Percentiles rank a stretch among this genome's conserved stretches.
Evolutionary conservation across 2,329 filamentous ascomycete species (phyloP).

Genomic region (Aureobasidium subglaciale): DNA sequence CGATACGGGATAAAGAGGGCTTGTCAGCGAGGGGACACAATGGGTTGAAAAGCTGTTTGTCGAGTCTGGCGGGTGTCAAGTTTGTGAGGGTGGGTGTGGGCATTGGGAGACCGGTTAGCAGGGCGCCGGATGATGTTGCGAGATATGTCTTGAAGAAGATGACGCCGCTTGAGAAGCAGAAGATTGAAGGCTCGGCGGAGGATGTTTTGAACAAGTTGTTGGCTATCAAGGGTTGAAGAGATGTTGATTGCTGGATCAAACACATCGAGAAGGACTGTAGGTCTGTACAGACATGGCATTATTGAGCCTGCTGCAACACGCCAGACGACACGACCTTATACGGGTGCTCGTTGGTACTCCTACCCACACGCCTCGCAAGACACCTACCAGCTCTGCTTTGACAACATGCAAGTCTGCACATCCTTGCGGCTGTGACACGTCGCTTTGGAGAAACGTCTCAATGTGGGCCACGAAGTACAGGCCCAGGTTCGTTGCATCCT

Average conservation of each 20-base stretch:
- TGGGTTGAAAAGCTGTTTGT: conserved; percentile 57
- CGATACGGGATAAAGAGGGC: conserved; percentile 49
- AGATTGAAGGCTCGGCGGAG: conserved; percentile 25
- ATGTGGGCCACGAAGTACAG: too few relatives aligned
- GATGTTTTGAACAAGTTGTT: conserved; percentile 33
- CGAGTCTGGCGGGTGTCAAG: conserved; percentile 84
- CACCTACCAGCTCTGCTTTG: too few relatives aligned
- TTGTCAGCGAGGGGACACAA: conserved; percentile 41
- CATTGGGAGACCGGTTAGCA: conserved; percentile 71
- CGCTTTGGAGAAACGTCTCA: too few relatives aligned
- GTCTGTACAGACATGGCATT: too few relatives aligned
- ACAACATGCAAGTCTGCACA: too few relatives aligned
- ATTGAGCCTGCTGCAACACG: too few relatives aligned
- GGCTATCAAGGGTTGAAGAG: conserved; percentile 21
- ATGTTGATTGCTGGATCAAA: not conserved
- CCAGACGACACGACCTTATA: too few relatives aligned
- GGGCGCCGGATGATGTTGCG: conserved; percentile 61
- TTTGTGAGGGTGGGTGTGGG: conserved; percentile 64
- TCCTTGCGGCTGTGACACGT: too few relatives aligned
- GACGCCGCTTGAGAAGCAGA: conserved; percentile 42
- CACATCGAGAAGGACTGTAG: too few relatives aligned
- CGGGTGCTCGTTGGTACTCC: too few relatives aligned
- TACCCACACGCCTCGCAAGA: too few relatives aligned
- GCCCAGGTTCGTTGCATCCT: too few relatives aligned
- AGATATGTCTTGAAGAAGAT: conserved; percentile 71